Evolutionary conservation across 345 rosid species (phyloP).

Genomic region (Clarkia xantiana): DNA sequence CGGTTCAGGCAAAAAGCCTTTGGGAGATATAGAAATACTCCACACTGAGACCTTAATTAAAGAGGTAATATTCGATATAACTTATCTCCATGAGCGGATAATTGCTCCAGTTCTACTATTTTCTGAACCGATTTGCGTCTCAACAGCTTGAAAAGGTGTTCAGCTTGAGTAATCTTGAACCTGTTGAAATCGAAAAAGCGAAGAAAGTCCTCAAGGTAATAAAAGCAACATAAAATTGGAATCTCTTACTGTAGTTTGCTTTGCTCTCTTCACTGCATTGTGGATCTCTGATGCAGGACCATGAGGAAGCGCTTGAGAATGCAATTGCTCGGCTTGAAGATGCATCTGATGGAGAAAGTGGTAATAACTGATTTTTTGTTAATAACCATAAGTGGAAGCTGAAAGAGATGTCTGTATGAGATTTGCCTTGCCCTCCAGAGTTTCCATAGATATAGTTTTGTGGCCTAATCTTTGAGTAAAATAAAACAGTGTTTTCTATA

Average conservation of each 20-base stretch:
- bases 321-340: conserved; percentile 91
- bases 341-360: conserved; percentile 95
- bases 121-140: conserved; percentile 6
- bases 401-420: too few species aligned
- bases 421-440: too few species aligned
- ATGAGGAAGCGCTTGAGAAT: conserved; percentile 73
- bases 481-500: too few species aligned
- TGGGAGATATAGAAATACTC: conserved; percentile 80
- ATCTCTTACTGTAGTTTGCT: not conserved
- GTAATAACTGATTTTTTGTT: conserved; percentile 59
- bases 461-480: too few species aligned
- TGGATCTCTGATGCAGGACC: conserved; percentile 39
- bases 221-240: not conserved
- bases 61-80: conserved; percentile 38
- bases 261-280: not conserved
- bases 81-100: too few species aligned
- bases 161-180: conserved; percentile 49
- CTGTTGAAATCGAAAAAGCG: conserved; percentile 64
- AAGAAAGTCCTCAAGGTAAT: conserved; percentile 76
- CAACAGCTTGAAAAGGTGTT: conserved; percentile 83
- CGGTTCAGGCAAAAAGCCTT: conserved; percentile 60
- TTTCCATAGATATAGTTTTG: too few species aligned
- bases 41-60: conserved; percentile 75
- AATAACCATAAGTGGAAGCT: conserved; percentile 11
- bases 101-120: conserved; percentile 3